These are phyloP conservation scores for Paraleonurus japonicus DNA, from an alignment of 257 asterid species.

Conservation along the genomic window DNA sequence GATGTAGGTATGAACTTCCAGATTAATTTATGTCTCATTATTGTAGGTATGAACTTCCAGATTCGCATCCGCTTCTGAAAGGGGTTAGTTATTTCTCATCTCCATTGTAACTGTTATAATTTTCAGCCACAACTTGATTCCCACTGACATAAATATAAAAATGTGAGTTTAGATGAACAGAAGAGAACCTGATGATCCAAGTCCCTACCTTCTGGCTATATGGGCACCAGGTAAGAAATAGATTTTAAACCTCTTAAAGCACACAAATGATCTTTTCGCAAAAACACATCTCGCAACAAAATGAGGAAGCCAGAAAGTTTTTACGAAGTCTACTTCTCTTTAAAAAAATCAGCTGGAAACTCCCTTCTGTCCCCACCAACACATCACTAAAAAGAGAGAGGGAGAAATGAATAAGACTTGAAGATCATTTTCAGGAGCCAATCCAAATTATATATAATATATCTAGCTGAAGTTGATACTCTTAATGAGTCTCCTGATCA, in stretches of 20 bases:
- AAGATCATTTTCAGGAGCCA: not conserved
- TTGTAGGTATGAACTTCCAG: conserved; percentile 83
- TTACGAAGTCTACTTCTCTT: not conserved
- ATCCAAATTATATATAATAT: not conserved
- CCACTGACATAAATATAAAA: conserved; percentile 29
- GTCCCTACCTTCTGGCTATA: conserved; percentile 92
- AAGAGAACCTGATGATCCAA: conserved; percentile 93
- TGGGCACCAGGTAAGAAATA: conserved; percentile 84
- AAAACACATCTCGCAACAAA: conserved; percentile 4
- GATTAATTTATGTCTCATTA: conserved; percentile 20
- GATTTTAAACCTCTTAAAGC: conserved; percentile 10
- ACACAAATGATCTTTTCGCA: not conserved
- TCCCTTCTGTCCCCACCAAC: conserved; percentile 12
- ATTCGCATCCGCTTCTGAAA: conserved; percentile 61
- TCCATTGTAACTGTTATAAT: conserved; percentile 23
- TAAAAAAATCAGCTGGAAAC: not conserved
- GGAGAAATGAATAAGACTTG: not conserved
- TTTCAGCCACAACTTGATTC: conserved; percentile 23
- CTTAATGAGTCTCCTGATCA: conserved; percentile 1
- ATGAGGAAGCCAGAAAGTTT: not conserved
- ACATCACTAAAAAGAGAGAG: not conserved
- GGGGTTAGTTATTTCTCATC: conserved; percentile 47
- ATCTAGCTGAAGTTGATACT: not conserved
- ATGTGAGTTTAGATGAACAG: conserved; percentile 57
- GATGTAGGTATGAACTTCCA: conserved; percentile 14